phyloP scores from a whole-genome alignment of 2,329 filamentous ascomycete species.

The Shiraia sp. region DNA sequence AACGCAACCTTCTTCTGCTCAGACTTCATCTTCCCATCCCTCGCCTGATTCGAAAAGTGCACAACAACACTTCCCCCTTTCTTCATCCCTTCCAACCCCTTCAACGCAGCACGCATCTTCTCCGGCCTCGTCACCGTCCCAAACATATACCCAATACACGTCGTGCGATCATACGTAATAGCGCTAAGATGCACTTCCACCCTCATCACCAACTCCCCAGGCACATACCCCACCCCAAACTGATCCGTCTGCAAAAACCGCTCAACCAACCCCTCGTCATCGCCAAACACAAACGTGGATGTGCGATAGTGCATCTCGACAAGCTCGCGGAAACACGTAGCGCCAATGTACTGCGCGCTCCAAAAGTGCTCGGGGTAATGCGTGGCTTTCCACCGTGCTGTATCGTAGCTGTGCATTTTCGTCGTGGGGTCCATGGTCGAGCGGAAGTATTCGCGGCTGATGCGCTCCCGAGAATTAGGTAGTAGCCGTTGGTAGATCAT shows the following conservation, averaged over 20 bases:
- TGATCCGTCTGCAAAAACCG: conserved; percentile 21
- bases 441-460: conserved; percentile 24
- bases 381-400: conserved; percentile 18
- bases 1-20: conserved; percentile 13
- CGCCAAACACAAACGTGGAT: conserved; percentile 21
- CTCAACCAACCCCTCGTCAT: conserved; percentile 17
- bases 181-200: conserved; percentile 21
- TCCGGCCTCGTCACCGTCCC: conserved; percentile 18
- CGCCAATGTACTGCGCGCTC: conserved; percentile 8
- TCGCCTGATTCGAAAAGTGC: conserved; percentile 16
- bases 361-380: conserved; percentile 24
- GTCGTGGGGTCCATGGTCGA: conserved; percentile 21
- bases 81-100: conserved; percentile 18
- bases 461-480: conserved; percentile 9
- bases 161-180: conserved; percentile 17
- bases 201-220: conserved; percentile 12
- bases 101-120: conserved; percentile 15
- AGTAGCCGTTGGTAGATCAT: conserved; percentile 22
- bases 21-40: conserved; percentile 8
- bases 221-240: conserved; percentile 10
- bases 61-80: conserved; percentile 16
- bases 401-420: conserved; percentile 16
- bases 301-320: conserved; percentile 23
- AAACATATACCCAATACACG: conserved; percentile 25
- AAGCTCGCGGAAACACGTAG: conserved; percentile 13